Percentiles rank a stretch among this genome's conserved stretches.
Evolutionary conservation across 1,139 yeast species (phyloP).

Genomic region (Yamadazyma taylorii): DNA sequence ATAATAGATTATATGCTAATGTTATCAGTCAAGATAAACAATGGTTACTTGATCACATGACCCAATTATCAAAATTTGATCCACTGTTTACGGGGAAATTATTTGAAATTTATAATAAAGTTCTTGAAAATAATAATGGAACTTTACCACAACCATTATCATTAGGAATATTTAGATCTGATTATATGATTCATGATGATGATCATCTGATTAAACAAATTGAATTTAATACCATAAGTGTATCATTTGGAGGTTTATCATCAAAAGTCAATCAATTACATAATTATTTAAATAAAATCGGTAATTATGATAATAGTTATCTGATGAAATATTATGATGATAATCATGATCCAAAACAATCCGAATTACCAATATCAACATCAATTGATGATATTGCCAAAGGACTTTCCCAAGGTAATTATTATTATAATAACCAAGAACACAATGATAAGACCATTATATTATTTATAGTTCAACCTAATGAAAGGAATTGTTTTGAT

Average conservation of each 20-base stretch:
- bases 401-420: constrained; percentile 70
- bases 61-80: constrained; percentile 60
- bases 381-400: constrained; percentile 62
- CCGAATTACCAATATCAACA: constrained; percentile 63
- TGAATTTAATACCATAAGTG: constrained; percentile 94
- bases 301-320: constrained; percentile 46
- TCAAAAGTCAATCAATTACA: constrained; percentile 79
- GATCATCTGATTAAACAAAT: constrained; percentile 72
- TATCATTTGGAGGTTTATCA: constrained; percentile 91
- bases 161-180: constrained; percentile 86
- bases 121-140: constrained; percentile 47
- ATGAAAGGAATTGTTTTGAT: constrained; percentile 87
- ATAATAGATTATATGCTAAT: constrained; percentile 71
- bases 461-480: constrained; percentile 78
- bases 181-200: constrained; percentile 70
- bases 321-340: constrained; percentile 43
- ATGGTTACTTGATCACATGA: constrained; percentile 64
- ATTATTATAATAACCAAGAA: constrained; percentile 42
- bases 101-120: constrained; percentile 56
- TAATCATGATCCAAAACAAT: constrained; percentile 15
- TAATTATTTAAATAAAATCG: constrained; percentile 56
- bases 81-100: constrained; percentile 79
- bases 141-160: constrained; percentile 59
- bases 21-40: constrained; percentile 51
- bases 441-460: constrained; percentile 49